phyloP scores from a whole-genome alignment of 352 stramenopile species.

The Lagenidium giganteum region DNA sequence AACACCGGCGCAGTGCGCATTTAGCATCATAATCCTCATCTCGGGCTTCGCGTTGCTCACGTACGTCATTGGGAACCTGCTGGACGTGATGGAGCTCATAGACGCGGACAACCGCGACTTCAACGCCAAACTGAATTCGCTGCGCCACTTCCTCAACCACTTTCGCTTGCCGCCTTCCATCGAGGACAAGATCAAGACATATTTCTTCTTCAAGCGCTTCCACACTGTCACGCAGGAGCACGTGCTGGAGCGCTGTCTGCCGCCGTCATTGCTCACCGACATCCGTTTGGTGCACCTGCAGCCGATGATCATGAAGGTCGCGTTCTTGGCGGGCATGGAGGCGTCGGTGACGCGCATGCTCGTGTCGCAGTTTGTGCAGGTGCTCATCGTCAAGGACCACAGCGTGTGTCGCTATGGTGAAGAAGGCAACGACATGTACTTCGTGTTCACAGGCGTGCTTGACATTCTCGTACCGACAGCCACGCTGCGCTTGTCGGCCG shows the following conservation, averaged over 20 bases:
- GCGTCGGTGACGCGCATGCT: conserved; percentile 41
- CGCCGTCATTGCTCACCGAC: conserved; percentile 45
- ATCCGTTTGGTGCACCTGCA: conserved; percentile 44
- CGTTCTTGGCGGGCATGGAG: conserved; percentile 42
- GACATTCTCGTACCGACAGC: conserved; percentile 24
- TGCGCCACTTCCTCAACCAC: conserved; percentile 34
- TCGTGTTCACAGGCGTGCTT: conserved; percentile 45
- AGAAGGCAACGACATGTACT: conserved; percentile 51
- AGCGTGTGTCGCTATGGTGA: conserved; percentile 38
- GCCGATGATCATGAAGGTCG: conserved; percentile 48
- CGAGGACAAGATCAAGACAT: conserved; percentile 32
- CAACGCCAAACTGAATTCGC: conserved; percentile 32
- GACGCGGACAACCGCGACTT: conserved; percentile 50
- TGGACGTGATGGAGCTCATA: conserved; percentile 35
- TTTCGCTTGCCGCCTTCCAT: conserved; percentile 32
- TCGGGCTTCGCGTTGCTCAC: conserved; percentile 35
- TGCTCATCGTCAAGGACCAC: conserved; percentile 33
- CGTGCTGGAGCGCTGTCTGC: conserved; percentile 33
- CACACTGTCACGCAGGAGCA: conserved; percentile 53
- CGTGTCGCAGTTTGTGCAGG: conserved; percentile 41
- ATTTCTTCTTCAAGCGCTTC: conserved; percentile 46
- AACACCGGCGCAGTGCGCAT: conserved; percentile 24
- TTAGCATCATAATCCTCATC: conserved; percentile 36
- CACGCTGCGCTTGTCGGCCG: too few relatives aligned
- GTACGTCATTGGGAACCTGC: conserved; percentile 42